phyloP scores from a whole-genome alignment of 176 grass and related monocot species.

The Phoenix roebelenii region DNA sequence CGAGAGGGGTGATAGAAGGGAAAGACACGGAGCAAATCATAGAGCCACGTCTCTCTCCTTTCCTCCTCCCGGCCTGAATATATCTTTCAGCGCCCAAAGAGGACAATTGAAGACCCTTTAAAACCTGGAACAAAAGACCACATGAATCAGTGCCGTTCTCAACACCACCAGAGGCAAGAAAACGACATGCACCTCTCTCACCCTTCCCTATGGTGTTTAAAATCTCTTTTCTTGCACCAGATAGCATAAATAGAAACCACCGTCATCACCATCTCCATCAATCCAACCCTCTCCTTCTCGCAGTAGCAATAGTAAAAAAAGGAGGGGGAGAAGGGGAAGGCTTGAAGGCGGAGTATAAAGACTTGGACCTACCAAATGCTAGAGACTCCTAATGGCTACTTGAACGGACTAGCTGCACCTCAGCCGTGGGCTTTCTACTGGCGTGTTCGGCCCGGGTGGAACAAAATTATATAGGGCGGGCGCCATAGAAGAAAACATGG shows the following conservation, averaged over 20 bases:
- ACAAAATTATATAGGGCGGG: no score
- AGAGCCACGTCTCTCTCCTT: slow-evolving; percentile 1
- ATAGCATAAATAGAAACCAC: no score
- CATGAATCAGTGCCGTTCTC: slow-evolving; percentile 17
- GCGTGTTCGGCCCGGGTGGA: background rate
- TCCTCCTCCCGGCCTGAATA: slow-evolving; percentile 10
- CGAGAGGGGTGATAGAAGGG: slow-evolving; percentile 1
- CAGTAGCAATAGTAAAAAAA: slow-evolving; percentile 19
- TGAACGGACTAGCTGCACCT: slow-evolving; percentile 5
- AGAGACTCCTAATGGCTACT: slow-evolving; percentile 13
- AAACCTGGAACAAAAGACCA: slow-evolving; percentile 9
- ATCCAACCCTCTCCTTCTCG: background rate
- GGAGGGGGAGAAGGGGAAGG: background rate
- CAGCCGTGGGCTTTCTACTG: background rate
- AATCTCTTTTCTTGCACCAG: no score
- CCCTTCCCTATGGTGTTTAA: background rate
- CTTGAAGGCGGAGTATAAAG: slow-evolving; percentile 15
- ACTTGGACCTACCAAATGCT: slow-evolving; percentile 25
- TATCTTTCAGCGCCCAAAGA: slow-evolving; percentile 23
- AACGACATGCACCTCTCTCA: background rate
- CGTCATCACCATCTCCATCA: background rate
- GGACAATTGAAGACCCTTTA: background rate
- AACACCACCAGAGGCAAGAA: slow-evolving; percentile 2
- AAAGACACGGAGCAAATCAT: slow-evolving; percentile 14
- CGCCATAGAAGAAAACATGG: no score